These are phyloP conservation scores for Auriscalpium microsporum DNA, from an alignment of 768 basidiomycete species.

Conservation along the genomic window DNA sequence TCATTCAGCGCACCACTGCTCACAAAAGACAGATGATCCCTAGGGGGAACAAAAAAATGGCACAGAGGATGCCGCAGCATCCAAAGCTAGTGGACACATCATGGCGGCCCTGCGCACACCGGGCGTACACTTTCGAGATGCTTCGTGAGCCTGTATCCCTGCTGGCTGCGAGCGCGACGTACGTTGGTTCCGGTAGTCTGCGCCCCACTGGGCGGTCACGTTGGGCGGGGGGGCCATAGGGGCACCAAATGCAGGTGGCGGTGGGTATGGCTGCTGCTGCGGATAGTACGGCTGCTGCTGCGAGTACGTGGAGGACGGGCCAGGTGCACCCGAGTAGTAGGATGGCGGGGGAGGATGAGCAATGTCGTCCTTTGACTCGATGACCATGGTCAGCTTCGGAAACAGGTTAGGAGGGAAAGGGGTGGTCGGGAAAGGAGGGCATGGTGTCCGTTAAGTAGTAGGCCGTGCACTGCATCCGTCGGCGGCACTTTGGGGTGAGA, in stretches of 20 bases:
- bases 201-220: constrained; percentile 6
- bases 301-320: background rate
- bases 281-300: background rate
- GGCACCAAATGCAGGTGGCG: background rate
- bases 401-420: too few species aligned
- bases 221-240: background rate
- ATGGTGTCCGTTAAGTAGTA: too few species aligned
- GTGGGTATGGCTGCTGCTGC: constrained; percentile 3
- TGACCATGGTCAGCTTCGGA: constrained; percentile 4
- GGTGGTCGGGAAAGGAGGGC: too few species aligned
- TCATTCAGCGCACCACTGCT: background rate
- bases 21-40: constrained; percentile 22
- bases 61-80: constrained; percentile 22
- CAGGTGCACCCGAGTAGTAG: constrained; percentile 3
- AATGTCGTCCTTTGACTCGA: constrained; percentile 6
- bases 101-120: constrained; percentile 24
- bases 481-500: too few species aligned
- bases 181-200: constrained; percentile 14
- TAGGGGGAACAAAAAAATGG: constrained; percentile 22
- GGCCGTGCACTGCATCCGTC: too few species aligned
- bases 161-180: too few species aligned
- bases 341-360: constrained; percentile 1
- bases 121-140: constrained; percentile 13
- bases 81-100: constrained; percentile 21
- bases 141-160: too few species aligned